phyloP scores from a whole-genome alignment of 1,284 basidiomycete species.

The Cryptococcus sp. region DNA sequence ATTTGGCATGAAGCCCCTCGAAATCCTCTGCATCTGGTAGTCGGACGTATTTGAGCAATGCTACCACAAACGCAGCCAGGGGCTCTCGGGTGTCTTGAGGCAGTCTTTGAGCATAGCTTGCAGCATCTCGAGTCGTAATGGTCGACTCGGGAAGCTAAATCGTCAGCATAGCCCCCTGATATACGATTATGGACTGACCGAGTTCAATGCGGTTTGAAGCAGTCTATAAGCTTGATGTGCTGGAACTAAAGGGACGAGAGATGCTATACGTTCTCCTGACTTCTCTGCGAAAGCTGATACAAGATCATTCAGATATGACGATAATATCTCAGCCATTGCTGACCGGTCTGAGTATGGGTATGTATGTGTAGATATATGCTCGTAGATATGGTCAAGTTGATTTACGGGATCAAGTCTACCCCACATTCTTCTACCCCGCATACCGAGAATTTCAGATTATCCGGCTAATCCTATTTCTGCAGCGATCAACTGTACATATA shows the following conservation, averaged over 20 bases:
- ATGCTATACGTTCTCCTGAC: constrained; percentile 17
- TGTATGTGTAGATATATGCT: too few relatives aligned
- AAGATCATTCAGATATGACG: neutral
- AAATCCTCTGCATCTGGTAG: constrained; percentile 1
- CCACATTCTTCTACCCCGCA: neutral
- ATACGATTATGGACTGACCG: constrained; percentile 6
- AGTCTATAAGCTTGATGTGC: constrained; percentile 26
- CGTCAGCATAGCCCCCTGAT: neutral
- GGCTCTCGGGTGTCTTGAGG: constrained; percentile 12
- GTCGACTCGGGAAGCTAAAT: neutral
- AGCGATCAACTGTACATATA: neutral
- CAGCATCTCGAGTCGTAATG: neutral
- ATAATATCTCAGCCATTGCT: neutral
- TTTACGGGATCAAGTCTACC: neutral
- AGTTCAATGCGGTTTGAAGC: constrained; percentile 16
- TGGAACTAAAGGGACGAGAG: constrained; percentile 20
- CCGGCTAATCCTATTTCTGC: neutral
- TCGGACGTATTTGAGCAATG: constrained; percentile 24
- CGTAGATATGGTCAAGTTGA: too few relatives aligned
- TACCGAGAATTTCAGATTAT: neutral
- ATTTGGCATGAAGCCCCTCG: constrained; percentile 18
- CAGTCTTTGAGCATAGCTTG: neutral
- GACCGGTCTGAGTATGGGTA: too few relatives aligned
- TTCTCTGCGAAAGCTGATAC: constrained; percentile 10
- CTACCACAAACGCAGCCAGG: constrained; percentile 20